Percentiles rank a stretch among this genome's conserved stretches.
phyloP scores from a whole-genome alignment of 176 grass and related monocot genomes.

The Areca catechu region DNA sequence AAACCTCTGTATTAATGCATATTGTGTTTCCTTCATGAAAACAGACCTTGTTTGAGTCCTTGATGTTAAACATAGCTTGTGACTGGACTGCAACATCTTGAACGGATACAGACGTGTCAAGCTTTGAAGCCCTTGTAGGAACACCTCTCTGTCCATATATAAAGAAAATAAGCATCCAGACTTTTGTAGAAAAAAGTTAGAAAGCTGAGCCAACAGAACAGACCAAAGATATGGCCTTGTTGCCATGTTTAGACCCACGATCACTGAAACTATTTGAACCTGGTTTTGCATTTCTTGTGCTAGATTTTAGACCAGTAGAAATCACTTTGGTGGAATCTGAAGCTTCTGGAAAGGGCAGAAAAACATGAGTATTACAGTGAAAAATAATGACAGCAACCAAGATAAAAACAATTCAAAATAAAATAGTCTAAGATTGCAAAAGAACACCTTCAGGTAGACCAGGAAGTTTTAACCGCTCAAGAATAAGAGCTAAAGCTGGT shows the following conservation, averaged over 20 bases:
- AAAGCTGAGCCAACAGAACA: slow-evolving; percentile 34
- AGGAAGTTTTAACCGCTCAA: slow-evolving; percentile 69
- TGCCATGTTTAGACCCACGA: slow-evolving; percentile 50
- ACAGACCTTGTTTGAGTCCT: slow-evolving; percentile 87
- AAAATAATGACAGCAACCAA: not conserved
- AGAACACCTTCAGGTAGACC: slow-evolving; percentile 63
- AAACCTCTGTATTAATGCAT: too few species aligned
- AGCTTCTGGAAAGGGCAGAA: slow-evolving; percentile 40
- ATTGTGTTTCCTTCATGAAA: not conserved
- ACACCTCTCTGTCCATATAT: slow-evolving; percentile 21
- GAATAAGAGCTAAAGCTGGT: slow-evolving; percentile 71
- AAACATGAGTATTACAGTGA: slow-evolving; percentile 11
- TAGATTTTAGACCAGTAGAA: slow-evolving; percentile 56
- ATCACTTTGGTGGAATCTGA: slow-evolving; percentile 62
- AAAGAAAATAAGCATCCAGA: not conserved
- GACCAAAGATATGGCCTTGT: slow-evolving; percentile 56
- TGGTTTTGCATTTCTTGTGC: slow-evolving; percentile 60
- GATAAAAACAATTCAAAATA: slow-evolving; percentile 1
- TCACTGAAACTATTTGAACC: slow-evolving; percentile 34
- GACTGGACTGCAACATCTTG: slow-evolving; percentile 63
- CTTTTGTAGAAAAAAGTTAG: not conserved
- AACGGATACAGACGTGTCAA: slow-evolving; percentile 42
- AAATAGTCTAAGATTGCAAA: not conserved
- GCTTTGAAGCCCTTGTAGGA: slow-evolving; percentile 52
- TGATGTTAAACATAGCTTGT: slow-evolving; percentile 89